Evolutionary conservation across 352 stramenopile species (phyloP).

Genomic region (Pythium periplocum): DNA sequence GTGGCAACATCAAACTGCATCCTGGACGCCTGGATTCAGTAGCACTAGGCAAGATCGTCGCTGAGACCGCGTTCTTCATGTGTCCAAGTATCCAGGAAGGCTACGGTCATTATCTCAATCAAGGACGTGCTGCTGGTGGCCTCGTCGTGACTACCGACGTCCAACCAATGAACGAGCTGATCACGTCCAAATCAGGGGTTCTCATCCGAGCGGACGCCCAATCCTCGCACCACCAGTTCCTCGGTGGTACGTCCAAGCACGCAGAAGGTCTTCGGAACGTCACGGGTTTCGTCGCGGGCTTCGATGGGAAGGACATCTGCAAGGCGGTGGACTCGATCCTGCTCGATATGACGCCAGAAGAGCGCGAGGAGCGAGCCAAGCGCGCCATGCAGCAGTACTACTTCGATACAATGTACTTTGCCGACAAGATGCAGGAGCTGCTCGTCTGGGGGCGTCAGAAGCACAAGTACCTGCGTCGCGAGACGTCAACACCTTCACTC

Average conservation of each 20-base stretch:
- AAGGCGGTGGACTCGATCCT: constrained; percentile 46
- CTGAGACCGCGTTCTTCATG: constrained; percentile 48
- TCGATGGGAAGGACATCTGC: constrained; percentile 38
- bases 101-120: constrained; percentile 73
- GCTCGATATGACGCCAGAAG: constrained; percentile 27
- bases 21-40: constrained; percentile 23
- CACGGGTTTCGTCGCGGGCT: constrained; percentile 31
- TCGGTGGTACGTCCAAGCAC: constrained; percentile 41
- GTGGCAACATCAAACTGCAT: constrained; percentile 32
- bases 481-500: too few relatives aligned
- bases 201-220: constrained; percentile 27
- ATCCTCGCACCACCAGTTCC: constrained; percentile 35
- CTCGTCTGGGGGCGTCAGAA: background rate
- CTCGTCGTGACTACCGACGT: constrained; percentile 47
- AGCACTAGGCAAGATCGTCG: constrained; percentile 46
- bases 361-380: constrained; percentile 35
- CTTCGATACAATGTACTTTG: constrained; percentile 62
- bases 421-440: constrained; percentile 51
- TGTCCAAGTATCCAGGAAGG: constrained; percentile 56
- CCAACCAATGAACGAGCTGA: constrained; percentile 60
- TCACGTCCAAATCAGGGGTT: constrained; percentile 36
- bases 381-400: constrained; percentile 49
- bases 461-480: too few relatives aligned
- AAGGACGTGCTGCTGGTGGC: constrained; percentile 35
- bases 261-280: constrained; percentile 43